Evolutionary conservation across 495 filamentous ascomycete genomes (phyloP).

Genomic region (Penicillium mononematosum): DNA sequence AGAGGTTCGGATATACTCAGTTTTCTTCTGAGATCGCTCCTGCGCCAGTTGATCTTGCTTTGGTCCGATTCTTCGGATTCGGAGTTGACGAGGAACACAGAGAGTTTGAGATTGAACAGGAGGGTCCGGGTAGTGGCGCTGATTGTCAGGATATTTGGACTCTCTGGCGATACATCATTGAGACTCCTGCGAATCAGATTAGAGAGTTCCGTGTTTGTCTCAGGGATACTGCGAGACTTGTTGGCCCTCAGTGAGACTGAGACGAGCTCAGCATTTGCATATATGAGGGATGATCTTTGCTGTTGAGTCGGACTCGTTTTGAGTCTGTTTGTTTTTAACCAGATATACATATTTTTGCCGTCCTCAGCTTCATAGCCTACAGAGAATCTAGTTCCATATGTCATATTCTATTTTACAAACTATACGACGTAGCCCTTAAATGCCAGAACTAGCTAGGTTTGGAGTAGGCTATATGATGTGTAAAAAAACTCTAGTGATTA

Average conservation of each 20-base stretch:
- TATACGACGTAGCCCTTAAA: neutral
- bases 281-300: neutral
- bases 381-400: neutral
- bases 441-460: neutral
- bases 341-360: neutral
- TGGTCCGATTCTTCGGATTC: neutral
- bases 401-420: neutral
- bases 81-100: neutral
- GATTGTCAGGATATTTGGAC: constrained; percentile 9
- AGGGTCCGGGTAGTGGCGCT: neutral
- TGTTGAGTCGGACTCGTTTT: neutral
- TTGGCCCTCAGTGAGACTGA: neutral
- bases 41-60: neutral
- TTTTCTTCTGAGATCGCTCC: constrained; percentile 1
- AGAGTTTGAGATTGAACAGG: constrained; percentile 4
- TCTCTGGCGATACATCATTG: constrained; percentile 4
- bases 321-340: neutral
- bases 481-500: too few species aligned
- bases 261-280: neutral
- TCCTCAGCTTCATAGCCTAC: neutral
- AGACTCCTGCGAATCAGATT: neutral
- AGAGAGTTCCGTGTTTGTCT: neutral
- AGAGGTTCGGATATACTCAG: neutral
- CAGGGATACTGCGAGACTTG: constrained; percentile 2
- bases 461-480: neutral